Evolutionary conservation across 768 basidiomycete species (phyloP), one percentile per base, ranked within the genome.

Genomic region (Leccinum sublutescens): DNA sequence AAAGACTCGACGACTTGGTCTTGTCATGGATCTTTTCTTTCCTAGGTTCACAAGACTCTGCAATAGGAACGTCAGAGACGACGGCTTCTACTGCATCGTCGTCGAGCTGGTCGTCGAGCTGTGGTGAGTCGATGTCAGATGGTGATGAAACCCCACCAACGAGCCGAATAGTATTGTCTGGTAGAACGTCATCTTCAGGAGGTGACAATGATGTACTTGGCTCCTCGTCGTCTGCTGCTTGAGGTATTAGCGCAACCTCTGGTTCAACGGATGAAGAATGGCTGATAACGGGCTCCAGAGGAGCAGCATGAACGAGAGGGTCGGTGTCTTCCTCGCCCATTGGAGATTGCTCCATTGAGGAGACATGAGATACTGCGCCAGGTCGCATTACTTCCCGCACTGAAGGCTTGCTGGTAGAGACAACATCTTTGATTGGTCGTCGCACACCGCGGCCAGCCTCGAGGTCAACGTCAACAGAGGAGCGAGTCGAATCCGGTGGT

Each of bases 141-240:
- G 75, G 71, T 17, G 83, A 83, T 51, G 31, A 51, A 29, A 19
- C 81, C 80, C 79, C 82, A 19, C 85, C 86, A n/a, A 88, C 79
- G 14, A 88, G 69, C 48, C 84, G 82, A 54, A 88, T 78, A 12
- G 83, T 85, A 11, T 78, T 73, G 50, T 78, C 77, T 19, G 77
- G 66, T 27, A 62, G 50, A 17, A 60, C 62, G 15, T 67, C 66
- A 3, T 66, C 68, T 54, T 62, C 66, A 15, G 57, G 49, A 8
- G 56, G 52, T 21, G 58, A 45, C 25, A 49, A 45, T 14, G 57
- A 40, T 47, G 43, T 47, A 29, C 54, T 64, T 17, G 61, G 55
- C 21, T 62, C 64, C 56, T 57, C 58, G 45, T 55, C 31, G 21
- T 60, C 59, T 10, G 19, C 15, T 55, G 19, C 45, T 19, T 58